Base-by-base conservation (phyloP, 139 green algal species). In the Astrephomene gubernaculifera region DNA sequence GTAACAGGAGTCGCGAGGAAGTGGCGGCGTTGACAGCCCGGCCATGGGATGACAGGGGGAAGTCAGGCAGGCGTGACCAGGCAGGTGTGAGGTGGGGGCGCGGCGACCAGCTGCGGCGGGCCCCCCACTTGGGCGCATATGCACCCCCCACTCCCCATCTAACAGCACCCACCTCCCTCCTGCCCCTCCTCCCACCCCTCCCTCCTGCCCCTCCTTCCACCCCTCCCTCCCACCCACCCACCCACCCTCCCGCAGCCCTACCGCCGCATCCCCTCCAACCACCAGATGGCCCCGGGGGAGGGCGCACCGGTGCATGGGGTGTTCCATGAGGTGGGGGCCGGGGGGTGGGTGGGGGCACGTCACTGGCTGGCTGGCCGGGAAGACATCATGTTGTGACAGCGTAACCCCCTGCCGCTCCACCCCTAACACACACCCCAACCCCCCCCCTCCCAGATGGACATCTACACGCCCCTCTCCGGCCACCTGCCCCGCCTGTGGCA, bases 401-500 rank as follows among this genome's bases (percentile, higher is more conserved):
- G 49, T 12, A 12, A 57, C 49, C 17, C 10, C 36, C 35, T n/a
- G 19, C 17, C 14, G 35, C 69, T 4, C 27, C 41, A 36, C 3
- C 7, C 17, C 22, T 8, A 38, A 53, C 27, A 24, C 71, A 14
- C 72, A 6, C n/a, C 36, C n/a, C 72, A 17, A 2, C 33, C 39
- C 36, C 41, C 68, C 22, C 74, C 75, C 43, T n/a, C 7, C 25
- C 68, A 90, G 86, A 61, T 87, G 60, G 79, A 87, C 71, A 52
- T 79, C 31, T 89, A 71, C 85, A 86, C 78, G 25, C 64, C 85
- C 43, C 69, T 89, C 24, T 38, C 29, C 36, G 68, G 41, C 39
- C 85, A 89, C 78, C 70, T 89, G 39, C 69, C 52, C n/a, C 76
- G 85, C 35, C 78, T 89, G 76, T 98, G 96, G 96, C 81, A 83